phyloP scores from a whole-genome alignment of 495 filamentous ascomycete species.

The Penicillium odoratum region DNA sequence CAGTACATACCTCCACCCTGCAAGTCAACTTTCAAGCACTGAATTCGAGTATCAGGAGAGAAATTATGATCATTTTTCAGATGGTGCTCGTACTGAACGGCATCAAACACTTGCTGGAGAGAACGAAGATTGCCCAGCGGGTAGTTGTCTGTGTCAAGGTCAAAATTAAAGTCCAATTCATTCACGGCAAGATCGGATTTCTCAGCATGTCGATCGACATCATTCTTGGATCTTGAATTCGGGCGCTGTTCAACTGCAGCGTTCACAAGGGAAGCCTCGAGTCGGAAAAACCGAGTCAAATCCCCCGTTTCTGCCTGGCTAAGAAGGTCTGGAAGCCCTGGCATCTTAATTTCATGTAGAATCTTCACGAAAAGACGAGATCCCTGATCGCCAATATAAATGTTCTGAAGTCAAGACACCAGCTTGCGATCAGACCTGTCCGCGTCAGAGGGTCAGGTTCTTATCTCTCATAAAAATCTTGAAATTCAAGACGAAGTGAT shows the following conservation, averaged over 20 bases:
- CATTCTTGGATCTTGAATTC: conserved; percentile 13
- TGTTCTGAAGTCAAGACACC: no score
- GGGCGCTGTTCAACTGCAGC: conserved; percentile 14
- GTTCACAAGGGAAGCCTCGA: conserved; percentile 12
- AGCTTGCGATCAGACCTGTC: no score
- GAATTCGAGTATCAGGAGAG: conserved; percentile 4
- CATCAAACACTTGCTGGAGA: conserved; percentile 18
- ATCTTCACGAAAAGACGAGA: neutral
- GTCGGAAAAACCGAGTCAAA: conserved; percentile 8
- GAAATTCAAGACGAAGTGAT: no score
- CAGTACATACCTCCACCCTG: conserved; percentile 7
- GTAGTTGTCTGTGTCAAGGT: conserved; percentile 6
- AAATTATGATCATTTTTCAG: conserved; percentile 10
- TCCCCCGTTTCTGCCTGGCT: conserved; percentile 14
- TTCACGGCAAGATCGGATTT: conserved; percentile 8
- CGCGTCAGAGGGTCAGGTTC: no score
- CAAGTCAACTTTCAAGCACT: conserved; percentile 8
- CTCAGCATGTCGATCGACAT: conserved; percentile 13
- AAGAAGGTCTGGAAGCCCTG: conserved; percentile 4
- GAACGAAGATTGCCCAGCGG: conserved; percentile 12
- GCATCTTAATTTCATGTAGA: neutral
- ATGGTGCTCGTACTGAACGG: conserved; percentile 13
- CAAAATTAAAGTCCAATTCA: conserved; percentile 14
- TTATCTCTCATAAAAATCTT: no score
- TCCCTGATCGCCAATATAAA: no score